Evolutionary conservation across 805 yeast genomes (phyloP), one percentile per base, ranked within the genome.

Genomic region (Candida sphagnicola): DNA sequence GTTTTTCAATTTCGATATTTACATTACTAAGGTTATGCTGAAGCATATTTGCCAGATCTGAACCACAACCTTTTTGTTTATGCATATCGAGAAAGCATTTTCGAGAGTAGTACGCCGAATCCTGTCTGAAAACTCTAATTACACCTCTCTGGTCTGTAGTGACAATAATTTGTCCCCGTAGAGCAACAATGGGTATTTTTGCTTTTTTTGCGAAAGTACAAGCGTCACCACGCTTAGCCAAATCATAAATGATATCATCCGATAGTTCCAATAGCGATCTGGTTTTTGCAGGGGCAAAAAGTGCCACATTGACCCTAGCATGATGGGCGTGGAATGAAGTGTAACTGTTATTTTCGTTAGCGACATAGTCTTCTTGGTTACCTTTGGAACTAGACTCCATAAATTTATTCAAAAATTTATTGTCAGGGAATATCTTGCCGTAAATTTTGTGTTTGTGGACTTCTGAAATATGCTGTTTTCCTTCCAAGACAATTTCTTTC

Each of bases 101-200:
- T 14, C 74, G 43, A 23, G 57, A 46, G 14, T 46, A 44, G 37
- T 75, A 67, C 0, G 93, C 83, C 38, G 82, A 70, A 56, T 89
- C 97, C 41, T 86, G 82, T 52, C 97, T 70, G 56, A 85, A 85
- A 0, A 89, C 84, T 32, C 93, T 61, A 21, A 89, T 84, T 2
- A 72, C 48, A 0, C 96, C 96, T 16, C 67, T 60, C 40, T 75
- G 76, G 58, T 89, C 97, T 0, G 91, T 78, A 1, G 93, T 81
- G 2, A 89, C 80, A 12, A 88, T 75, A 31, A 88, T 80, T 50
- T 70, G 67, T 4, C 72, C 70, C 8, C 51, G 18, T 17, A 33
- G 16, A 8, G 18, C 13, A 33, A n/a, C 23, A 4, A 6, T 14
- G 3, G 14, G 35, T 4, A 6, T 17, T 10, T 33, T 33, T 19